These are phyloP conservation scores for Pseudogymnoascus verrucosus DNA, from an alignment of 2,329 filamentous ascomycete genomes.

Conservation along the genomic window DNA sequence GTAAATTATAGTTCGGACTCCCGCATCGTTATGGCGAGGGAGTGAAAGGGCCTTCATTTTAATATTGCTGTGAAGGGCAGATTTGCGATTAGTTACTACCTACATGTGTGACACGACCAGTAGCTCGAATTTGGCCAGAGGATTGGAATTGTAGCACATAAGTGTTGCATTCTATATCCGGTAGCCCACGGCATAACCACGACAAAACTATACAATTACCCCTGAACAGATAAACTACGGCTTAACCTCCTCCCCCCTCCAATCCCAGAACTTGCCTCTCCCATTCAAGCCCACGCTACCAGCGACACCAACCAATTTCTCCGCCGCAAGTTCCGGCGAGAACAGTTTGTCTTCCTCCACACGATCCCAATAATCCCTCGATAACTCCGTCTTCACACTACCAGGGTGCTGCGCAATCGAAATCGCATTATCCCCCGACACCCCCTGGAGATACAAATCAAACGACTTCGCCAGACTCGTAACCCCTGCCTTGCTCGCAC, in stretches of 20 bases:
- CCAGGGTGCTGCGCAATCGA: slow-evolving; percentile 70
- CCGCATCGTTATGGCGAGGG: not conserved
- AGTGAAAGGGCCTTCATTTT: not conserved
- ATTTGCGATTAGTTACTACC: not conserved
- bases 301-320: slow-evolving; percentile 54
- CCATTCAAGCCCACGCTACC: slow-evolving; percentile 38
- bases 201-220: not conserved
- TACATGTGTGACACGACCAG: not conserved
- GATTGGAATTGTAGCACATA: not conserved
- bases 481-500: slow-evolving; percentile 66
- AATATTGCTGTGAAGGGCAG: not conserved
- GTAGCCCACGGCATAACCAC: not conserved
- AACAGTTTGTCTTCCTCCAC: slow-evolving; percentile 57
- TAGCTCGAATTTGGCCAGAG: not conserved
- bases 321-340: slow-evolving; percentile 56
- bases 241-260: slow-evolving; percentile 54
- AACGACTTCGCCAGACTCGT: slow-evolving; percentile 64
- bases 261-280: slow-evolving; percentile 61
- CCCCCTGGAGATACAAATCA: slow-evolving; percentile 55
- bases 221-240: not conserved
- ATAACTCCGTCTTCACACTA: slow-evolving; percentile 69
- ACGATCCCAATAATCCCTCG: slow-evolving; percentile 61
- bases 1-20: not conserved
- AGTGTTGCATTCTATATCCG: not conserved
- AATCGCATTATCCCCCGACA: slow-evolving; percentile 54